phyloP scores from a whole-genome alignment of 2,329 filamentous ascomycete species.

The Ramichloridium luteum region DNA sequence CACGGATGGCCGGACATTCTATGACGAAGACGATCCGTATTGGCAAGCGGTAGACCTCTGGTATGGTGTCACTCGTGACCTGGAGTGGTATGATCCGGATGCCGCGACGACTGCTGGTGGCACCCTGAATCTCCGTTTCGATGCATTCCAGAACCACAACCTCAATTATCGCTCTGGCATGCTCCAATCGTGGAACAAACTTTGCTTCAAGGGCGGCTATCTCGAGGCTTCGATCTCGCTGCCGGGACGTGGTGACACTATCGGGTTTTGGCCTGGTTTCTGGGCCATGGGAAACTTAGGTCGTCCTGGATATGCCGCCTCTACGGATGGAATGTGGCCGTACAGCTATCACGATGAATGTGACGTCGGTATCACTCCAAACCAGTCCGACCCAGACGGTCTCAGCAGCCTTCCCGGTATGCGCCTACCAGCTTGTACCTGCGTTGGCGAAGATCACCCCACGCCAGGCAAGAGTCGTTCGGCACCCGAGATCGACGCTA shows the following conservation, averaged over 20 bases:
- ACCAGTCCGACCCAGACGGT: conserved; percentile 56
- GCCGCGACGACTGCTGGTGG: conserved; percentile 44
- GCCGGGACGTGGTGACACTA: conserved; percentile 52
- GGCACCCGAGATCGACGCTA: conserved; percentile 59
- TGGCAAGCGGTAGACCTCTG: conserved; percentile 57
- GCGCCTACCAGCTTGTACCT: conserved; percentile 57
- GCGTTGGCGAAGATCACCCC: conserved; percentile 51
- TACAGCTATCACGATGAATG: conserved; percentile 60
- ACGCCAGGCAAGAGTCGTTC: conserved; percentile 51
- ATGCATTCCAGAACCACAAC: conserved; percentile 52
- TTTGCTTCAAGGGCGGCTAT: conserved; percentile 60
- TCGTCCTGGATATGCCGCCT: conserved; percentile 55
- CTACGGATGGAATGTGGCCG: conserved; percentile 62
- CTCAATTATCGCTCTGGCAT: conserved; percentile 40
- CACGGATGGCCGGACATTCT: conserved; percentile 54
- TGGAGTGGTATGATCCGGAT: conserved; percentile 41
- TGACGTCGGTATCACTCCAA: conserved; percentile 58
- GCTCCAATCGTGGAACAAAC: conserved; percentile 41
- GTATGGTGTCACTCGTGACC: conserved; percentile 59
- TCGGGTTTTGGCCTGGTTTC: conserved; percentile 64
- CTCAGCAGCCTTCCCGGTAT: conserved; percentile 57
- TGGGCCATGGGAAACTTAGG: conserved; percentile 66
- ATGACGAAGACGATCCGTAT: conserved; percentile 57
- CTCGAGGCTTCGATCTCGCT: conserved; percentile 59
- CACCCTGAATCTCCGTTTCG: conserved; percentile 48